Evolutionary conservation across 2,329 filamentous ascomycete genomes (phyloP).

Genomic region (Ceratocystis albifundus): DNA sequence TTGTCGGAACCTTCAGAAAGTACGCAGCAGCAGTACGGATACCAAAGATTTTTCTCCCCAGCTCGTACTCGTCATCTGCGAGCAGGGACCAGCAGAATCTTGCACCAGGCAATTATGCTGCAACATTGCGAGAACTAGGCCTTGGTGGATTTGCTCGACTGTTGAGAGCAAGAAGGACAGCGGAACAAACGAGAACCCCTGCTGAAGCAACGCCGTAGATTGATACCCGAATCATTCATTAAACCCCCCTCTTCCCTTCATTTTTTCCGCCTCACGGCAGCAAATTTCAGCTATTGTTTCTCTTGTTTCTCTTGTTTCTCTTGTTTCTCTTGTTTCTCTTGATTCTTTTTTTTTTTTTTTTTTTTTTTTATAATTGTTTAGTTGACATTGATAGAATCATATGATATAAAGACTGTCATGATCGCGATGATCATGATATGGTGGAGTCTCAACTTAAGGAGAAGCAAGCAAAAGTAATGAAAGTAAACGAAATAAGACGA

Average conservation of each 20-base stretch:
- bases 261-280: neutral
- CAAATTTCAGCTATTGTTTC: neutral
- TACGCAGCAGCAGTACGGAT: conserved; percentile 17
- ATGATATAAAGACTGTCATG: conserved; percentile 10
- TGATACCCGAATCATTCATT: conserved; percentile 8
- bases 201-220: conserved; percentile 13
- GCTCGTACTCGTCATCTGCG: neutral
- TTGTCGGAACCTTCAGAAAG: conserved; percentile 34
- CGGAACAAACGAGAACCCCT: conserved; percentile 3
- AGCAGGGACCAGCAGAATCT: neutral
- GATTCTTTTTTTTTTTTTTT: neutral
- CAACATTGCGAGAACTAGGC: conserved; percentile 14
- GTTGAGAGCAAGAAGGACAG: conserved; percentile 7
- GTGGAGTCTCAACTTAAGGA: conserved; percentile 2
- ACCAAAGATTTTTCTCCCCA: conserved; percentile 3
- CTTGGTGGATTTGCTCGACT: conserved; percentile 14
- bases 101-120: conserved; percentile 17
- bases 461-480: neutral
- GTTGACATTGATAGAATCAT: conserved; percentile 3
- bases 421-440: neutral
- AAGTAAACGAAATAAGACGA: neutral
- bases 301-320: neutral
- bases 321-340: neutral
- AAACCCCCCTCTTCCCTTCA: neutral
- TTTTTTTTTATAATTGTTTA: neutral